Percentiles rank a stretch among this genome's conserved stretches.
Conservation (phyloP, 208 protist species). For the Wallacemonas collosoma region DNA sequence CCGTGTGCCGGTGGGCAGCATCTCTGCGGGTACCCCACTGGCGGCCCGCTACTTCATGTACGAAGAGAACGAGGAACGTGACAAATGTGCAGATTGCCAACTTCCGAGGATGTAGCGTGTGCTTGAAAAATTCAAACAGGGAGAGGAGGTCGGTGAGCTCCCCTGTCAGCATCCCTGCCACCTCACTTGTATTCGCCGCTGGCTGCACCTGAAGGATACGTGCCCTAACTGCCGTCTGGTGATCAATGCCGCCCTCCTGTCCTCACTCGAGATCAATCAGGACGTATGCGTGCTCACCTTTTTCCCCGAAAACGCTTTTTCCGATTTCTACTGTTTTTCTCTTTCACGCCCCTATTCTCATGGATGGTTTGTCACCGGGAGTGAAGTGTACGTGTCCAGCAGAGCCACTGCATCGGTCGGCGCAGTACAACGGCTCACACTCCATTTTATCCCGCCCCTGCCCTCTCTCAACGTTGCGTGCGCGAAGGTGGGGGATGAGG, state of each 20-base stretch:
- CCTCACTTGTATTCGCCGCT: slow-evolving; percentile 30
- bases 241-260: neutral
- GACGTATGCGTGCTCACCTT: neutral
- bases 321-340: too few species aligned
- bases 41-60: slow-evolving; percentile 11
- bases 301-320: too few species aligned
- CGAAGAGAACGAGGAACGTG: neutral
- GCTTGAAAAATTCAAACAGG: slow-evolving; percentile 25
- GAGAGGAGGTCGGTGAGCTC: slow-evolving; percentile 39
- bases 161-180: slow-evolving; percentile 39
- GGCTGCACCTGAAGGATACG: slow-evolving; percentile 29
- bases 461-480: too few species aligned
- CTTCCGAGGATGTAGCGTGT: slow-evolving; percentile 31
- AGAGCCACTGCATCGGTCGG: too few species aligned
- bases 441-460: too few species aligned
- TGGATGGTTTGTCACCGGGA: too few species aligned
- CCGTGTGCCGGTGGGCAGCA: neutral
- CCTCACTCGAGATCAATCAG: neutral
- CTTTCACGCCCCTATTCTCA: too few species aligned
- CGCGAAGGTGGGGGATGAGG: too few species aligned
- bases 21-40: neutral
- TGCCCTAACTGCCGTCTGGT: slow-evolving; percentile 35
- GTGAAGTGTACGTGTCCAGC: too few species aligned
- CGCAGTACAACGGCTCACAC: too few species aligned
- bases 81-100: neutral